Evolutionary conservation across 441 rosid species (phyloP).

Genomic region (Croton setiger): DNA sequence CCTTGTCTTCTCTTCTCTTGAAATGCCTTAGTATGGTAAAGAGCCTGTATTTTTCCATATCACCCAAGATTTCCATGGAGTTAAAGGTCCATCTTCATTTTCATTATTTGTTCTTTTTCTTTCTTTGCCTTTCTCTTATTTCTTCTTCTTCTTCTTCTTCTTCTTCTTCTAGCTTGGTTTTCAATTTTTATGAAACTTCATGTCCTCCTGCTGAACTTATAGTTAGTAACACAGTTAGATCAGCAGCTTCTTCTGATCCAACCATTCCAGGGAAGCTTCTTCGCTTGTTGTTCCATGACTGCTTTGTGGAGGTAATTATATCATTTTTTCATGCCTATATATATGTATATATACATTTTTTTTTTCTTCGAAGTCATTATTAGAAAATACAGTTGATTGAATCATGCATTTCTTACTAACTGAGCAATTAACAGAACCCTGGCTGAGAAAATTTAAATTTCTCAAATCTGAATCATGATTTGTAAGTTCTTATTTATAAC

Average conservation of each 20-base stretch:
- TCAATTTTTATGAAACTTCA: conserved; percentile 55
- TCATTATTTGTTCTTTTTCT: conserved; percentile 13
- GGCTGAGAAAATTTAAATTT: neutral
- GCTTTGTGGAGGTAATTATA: conserved; percentile 68
- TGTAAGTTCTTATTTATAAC: neutral
- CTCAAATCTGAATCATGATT: neutral
- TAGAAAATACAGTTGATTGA: too few relatives aligned
- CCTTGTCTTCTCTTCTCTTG: neutral
- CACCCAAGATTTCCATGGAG: conserved; percentile 28
- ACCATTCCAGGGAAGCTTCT: conserved; percentile 56
- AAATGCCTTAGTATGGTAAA: conserved; percentile 7
- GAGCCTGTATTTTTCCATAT: neutral
- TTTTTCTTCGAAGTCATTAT: too few relatives aligned
- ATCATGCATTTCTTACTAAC: neutral
- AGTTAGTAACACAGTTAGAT: conserved; percentile 40
- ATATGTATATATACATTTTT: too few relatives aligned
- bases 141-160: conserved; percentile 25
- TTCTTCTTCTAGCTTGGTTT: conserved; percentile 42
- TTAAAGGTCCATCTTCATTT: conserved; percentile 18
- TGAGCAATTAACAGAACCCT: neutral
- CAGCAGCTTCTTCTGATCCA: conserved; percentile 39
- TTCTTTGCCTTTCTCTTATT: conserved; percentile 24
- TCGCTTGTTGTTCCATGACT: conserved; percentile 75
- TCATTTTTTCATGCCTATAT: conserved; percentile 22
- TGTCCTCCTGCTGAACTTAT: conserved; percentile 63